These are phyloP conservation scores for Penicillium macrosclerotiorum DNA, from an alignment of 495 filamentous ascomycete species.

Conservation along the genomic window DNA sequence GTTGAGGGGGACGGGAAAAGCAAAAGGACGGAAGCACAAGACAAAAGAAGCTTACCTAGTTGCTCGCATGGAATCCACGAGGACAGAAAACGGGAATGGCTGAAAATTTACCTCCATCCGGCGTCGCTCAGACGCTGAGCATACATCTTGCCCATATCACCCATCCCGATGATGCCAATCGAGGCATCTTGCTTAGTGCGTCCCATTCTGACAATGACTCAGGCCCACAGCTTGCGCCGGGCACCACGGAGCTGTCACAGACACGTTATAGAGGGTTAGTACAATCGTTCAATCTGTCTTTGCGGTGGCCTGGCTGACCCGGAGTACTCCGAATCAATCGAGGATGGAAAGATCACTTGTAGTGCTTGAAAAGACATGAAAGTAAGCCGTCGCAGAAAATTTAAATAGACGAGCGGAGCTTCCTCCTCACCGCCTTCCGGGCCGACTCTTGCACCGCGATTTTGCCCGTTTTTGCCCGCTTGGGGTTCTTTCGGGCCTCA, in stretches of 20 bases:
- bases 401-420: constrained; percentile 35
- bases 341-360: constrained; percentile 19
- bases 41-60: constrained; percentile 29
- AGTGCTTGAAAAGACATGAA: not conserved
- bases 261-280: not conserved
- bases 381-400: constrained; percentile 17
- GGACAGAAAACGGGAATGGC: constrained; percentile 9
- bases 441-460: constrained; percentile 30
- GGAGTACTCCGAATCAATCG: not conserved
- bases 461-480: no score
- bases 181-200: constrained; percentile 61
- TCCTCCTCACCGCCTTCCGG: constrained; percentile 31
- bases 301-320: not conserved
- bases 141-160: constrained; percentile 99
- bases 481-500: not conserved
- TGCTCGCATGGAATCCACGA: constrained; percentile 5
- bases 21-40: constrained; percentile 14
- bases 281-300: not conserved
- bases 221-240: not conserved
- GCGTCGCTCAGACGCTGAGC: constrained; percentile 79
- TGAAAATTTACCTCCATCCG: constrained; percentile 82
- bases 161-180: constrained; percentile 97
- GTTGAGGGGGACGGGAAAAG: constrained; percentile 25
- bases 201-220: constrained; percentile 28
- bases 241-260: not conserved